phyloP scores from a whole-genome alignment of 192 early-diverging fungal genomes.

The Linnemannia hyalina region DNA sequence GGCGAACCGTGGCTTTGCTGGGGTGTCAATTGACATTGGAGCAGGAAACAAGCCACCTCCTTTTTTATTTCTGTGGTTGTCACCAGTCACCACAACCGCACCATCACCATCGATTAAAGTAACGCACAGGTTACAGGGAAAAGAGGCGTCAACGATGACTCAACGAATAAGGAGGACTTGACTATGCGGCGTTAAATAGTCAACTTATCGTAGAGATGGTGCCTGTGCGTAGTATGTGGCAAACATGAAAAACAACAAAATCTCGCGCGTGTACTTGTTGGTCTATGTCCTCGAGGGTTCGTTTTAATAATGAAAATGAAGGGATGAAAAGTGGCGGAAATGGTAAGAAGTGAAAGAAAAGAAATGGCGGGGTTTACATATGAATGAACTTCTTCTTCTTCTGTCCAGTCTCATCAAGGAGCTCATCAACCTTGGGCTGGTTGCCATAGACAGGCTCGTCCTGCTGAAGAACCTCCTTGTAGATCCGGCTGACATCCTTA shows the following conservation, averaged over 20 bases:
- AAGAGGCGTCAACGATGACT: too few species aligned
- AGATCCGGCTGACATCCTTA: constrained; percentile 63
- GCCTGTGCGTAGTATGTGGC: too few species aligned
- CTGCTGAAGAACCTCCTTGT: constrained; percentile 61
- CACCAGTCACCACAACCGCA: neutral
- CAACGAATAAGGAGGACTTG: too few species aligned
- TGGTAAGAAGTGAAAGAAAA: neutral
- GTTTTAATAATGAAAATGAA: neutral
- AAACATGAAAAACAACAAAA: too few species aligned
- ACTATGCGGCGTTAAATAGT: too few species aligned
- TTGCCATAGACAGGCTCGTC: constrained; percentile 66
- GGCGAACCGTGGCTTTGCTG: neutral
- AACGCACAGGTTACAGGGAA: too few species aligned
- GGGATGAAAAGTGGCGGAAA: neutral
- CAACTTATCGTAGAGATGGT: too few species aligned
- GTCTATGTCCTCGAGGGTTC: too few species aligned
- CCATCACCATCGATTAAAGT: too few species aligned
- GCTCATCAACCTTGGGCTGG: constrained; percentile 61
- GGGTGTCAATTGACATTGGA: neutral
- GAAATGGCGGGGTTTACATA: constrained; percentile 10
- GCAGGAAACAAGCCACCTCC: neutral
- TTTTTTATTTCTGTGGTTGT: neutral
- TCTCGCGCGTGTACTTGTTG: too few species aligned
- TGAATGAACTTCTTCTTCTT: constrained; percentile 51
- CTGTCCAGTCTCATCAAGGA: constrained; percentile 61